Conservation (phyloP, 2,329 filamentous ascomycete species). For the Fusarium protoensiforme region DNA sequence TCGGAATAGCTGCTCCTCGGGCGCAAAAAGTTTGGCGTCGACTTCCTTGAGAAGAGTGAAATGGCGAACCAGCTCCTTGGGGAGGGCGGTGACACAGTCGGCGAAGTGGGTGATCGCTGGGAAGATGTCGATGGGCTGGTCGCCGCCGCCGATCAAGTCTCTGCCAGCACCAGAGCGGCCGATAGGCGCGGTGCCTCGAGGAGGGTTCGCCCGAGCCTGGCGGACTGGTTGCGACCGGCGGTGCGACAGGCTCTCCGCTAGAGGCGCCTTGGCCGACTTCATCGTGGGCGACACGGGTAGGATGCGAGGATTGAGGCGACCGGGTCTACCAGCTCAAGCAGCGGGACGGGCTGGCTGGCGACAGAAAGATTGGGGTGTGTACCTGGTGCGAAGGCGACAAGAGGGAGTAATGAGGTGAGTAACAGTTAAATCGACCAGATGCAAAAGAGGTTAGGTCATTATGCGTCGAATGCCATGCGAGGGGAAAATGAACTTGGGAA, state of each 20-base stretch:
- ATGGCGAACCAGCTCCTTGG: constrained; percentile 94
- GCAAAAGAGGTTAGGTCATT: constrained; percentile 39
- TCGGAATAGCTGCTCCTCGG: constrained; percentile 83
- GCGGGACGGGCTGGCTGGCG: constrained; percentile 39
- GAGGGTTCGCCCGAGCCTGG: constrained; percentile 73
- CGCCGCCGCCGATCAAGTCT: constrained; percentile 60
- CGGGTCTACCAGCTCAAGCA: constrained; percentile 36
- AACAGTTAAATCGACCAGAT: constrained; percentile 36
- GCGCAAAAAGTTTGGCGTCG: constrained; percentile 93
- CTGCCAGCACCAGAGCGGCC: constrained; percentile 56
- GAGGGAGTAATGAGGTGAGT: constrained; percentile 20
- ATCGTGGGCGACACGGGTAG: constrained; percentile 54
- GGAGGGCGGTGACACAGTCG: constrained; percentile 90
- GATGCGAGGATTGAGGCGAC: constrained; percentile 28
- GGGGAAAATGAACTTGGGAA: constrained; percentile 31
- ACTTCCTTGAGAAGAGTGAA: constrained; percentile 97
- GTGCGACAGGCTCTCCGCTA: constrained; percentile 58
- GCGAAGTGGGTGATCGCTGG: constrained; percentile 81
- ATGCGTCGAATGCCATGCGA: constrained; percentile 32
- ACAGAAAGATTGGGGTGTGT: constrained; percentile 19
- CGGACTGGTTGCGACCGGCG: constrained; percentile 73
- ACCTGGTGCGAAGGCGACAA: constrained; percentile 21
- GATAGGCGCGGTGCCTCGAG: constrained; percentile 62
- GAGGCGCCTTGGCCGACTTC: constrained; percentile 65
- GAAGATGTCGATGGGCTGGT: constrained; percentile 74